Evolutionary conservation across 495 filamentous ascomycete genomes (phyloP), one percentile per base, ranked within the genome.

Genomic region (Neurospora sp.): DNA sequence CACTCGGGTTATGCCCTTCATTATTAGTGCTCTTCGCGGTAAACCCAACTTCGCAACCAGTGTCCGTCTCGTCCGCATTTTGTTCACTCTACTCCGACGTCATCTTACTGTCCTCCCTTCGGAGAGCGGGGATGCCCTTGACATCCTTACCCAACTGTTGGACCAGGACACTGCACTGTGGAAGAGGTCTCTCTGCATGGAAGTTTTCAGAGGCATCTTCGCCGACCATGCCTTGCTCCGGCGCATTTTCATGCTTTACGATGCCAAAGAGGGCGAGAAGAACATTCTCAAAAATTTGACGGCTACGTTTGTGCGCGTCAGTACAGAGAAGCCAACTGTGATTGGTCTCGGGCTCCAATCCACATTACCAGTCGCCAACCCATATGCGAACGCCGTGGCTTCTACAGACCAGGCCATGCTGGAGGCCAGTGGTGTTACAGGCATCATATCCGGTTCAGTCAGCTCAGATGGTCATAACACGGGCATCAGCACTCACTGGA

Each of bases 401-500:
- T 84, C 84, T 16, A 88, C 88, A 62, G 95, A 98, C 72, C 93
- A 96, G 79, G 92, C 92, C 9, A 91, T 94, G 76, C 84, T 97
- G 3, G 95, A 98, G 81, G 92, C 93, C 18, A 93, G 92, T 42
- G 95, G 93, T 12, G 89, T 97, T 62, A 89, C 93, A 31, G 96
- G 96, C 35, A 93, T 96, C 38, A 95, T 98, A 79, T 90, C 91
- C 60, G 88, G 92, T 54, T 87, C 91, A 39, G 91, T 93, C n/a
- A 82, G 87, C 14, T 85, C 88, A 5, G 88, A 87, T 44, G 90
- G 90, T 27, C 83, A 86, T 41, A 91, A 88, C 75, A 88, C 88
- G 0, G 96, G 93, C 7, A 93, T 99, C 77, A 97, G 93, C 80
- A 89, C 84, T 38, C 91, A 95, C 77, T 98, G 94, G 95, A 98